Evolutionary conservation across 1,284 basidiomycete genomes (phyloP).

Genomic region (Earliella scabrosa): DNA sequence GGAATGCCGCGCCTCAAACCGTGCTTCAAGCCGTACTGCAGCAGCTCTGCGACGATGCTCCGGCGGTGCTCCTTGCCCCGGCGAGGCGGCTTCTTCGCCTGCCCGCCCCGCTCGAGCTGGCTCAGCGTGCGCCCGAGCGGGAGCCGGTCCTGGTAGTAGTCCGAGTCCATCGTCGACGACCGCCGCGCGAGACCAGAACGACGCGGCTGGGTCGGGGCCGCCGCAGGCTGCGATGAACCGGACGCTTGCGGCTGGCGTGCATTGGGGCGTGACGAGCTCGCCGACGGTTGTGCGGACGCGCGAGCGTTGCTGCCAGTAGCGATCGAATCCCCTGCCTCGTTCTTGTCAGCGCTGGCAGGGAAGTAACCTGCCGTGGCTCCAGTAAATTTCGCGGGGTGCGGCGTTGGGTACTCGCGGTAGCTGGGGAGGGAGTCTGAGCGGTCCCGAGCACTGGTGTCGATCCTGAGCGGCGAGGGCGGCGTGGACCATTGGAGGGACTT

Average conservation of each 20-base stretch:
- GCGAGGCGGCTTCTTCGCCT: neutral
- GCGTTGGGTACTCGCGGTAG: conserved; percentile 22
- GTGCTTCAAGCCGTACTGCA: conserved; percentile 16
- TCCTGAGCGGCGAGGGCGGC: neutral
- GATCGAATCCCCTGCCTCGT: neutral
- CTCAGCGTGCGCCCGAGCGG: conserved; percentile 18
- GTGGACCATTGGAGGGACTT: conserved; percentile 13
- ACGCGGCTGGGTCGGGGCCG: neutral
- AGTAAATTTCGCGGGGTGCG: conserved; percentile 21
- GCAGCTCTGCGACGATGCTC: conserved; percentile 21
- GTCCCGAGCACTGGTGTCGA: neutral
- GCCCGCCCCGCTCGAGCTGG: conserved; percentile 14
- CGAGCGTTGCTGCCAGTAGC: neutral
- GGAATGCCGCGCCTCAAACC: conserved; percentile 5
- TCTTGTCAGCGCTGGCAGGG: neutral
- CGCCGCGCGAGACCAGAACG: conserved; percentile 6
- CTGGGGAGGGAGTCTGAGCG: neutral
- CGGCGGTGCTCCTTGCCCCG: neutral
- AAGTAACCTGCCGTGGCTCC: conserved; percentile 18
- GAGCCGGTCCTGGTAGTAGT: neutral
- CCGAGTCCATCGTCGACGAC: conserved; percentile 10
- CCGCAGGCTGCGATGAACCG: neutral
- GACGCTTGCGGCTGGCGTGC: no score
- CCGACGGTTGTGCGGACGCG: neutral
- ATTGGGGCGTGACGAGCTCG: neutral